A percentile compares a stretch with the other conserved stretches of the same genome.
phyloP scores from a whole-genome alignment of 768 basidiomycete genomes.

The Macrocybe gigantea region DNA sequence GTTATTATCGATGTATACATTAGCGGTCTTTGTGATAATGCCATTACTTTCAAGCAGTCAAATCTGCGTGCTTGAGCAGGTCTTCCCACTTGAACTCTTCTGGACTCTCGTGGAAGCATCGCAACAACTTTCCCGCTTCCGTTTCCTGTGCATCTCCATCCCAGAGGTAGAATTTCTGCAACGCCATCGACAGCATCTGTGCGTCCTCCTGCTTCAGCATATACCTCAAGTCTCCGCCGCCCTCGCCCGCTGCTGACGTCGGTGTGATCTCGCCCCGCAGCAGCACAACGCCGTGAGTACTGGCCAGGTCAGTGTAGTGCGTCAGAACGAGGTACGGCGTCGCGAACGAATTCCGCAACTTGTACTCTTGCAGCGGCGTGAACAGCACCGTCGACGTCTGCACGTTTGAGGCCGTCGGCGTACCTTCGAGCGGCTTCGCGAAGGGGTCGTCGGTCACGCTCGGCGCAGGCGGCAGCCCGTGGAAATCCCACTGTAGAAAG shows the following conservation, averaged over 20 bases:
- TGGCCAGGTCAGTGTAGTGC: constrained; percentile 83
- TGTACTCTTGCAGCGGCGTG: constrained; percentile 93
- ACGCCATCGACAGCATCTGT: constrained; percentile 69
- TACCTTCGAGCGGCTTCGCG: constrained; percentile 21
- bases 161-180: constrained; percentile 88
- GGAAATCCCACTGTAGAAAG: constrained; percentile 87
- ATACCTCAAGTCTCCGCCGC: constrained; percentile 36
- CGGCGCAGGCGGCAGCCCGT: constrained; percentile 62
- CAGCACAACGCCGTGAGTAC: constrained; percentile 77
- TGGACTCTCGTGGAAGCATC: constrained; percentile 73
- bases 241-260: constrained; percentile 34
- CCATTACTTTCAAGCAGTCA: constrained; percentile 13
- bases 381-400: constrained; percentile 76
- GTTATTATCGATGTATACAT: neutral
- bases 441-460: constrained; percentile 41
- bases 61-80: constrained; percentile 50
- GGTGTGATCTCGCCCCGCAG: constrained; percentile 90
- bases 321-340: constrained; percentile 90
- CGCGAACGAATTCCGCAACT: constrained; percentile 74
- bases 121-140: constrained; percentile 48
- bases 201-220: constrained; percentile 78
- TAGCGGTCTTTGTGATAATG: neutral
- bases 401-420: constrained; percentile 32
- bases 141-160: constrained; percentile 23
- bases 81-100: constrained; percentile 80